These are phyloP conservation scores for Cladosporium phlei DNA, from an alignment of 2,329 filamentous ascomycete species.

Conservation along the genomic window DNA sequence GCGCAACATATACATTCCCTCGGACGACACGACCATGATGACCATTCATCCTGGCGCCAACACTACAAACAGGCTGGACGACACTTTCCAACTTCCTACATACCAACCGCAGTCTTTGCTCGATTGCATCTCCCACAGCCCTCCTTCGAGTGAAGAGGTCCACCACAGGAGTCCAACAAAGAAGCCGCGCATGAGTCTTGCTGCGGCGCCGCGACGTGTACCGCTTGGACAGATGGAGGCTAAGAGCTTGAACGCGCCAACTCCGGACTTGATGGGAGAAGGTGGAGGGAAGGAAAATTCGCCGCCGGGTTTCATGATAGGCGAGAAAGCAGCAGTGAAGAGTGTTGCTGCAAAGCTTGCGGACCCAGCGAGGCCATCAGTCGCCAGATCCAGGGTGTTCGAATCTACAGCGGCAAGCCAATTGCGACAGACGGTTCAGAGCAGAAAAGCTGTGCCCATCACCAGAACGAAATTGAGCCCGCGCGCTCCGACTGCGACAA, in stretches of 20 bases:
- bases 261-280: conserved; percentile 50
- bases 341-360: not conserved
- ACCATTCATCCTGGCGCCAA: conserved; percentile 48
- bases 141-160: conserved; percentile 30
- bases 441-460: conserved; percentile 8
- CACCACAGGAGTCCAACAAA: conserved; percentile 25
- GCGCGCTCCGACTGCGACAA: not conserved
- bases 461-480: conserved; percentile 3
- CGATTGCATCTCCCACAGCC: conserved; percentile 10
- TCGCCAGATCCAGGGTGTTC: conserved; percentile 16
- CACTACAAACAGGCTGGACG: conserved; percentile 27
- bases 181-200: conserved; percentile 39
- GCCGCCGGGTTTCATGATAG: conserved; percentile 42
- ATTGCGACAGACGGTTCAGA: not conserved
- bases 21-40: conserved; percentile 48
- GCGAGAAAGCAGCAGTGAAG: not conserved
- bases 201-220: conserved; percentile 44
- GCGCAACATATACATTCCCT: conserved; percentile 48
- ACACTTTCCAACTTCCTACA: conserved; percentile 26
- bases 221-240: conserved; percentile 42
- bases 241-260: conserved; percentile 29
- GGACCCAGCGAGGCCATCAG: conserved; percentile 4
- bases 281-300: conserved; percentile 61
- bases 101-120: conserved; percentile 8
- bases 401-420: conserved; percentile 22